Percentiles rank a stretch among this genome's conserved stretches.
phyloP scores from a whole-genome alignment of 2,329 filamentous ascomycete genomes.

The Pleurostoma richardsiae region DNA sequence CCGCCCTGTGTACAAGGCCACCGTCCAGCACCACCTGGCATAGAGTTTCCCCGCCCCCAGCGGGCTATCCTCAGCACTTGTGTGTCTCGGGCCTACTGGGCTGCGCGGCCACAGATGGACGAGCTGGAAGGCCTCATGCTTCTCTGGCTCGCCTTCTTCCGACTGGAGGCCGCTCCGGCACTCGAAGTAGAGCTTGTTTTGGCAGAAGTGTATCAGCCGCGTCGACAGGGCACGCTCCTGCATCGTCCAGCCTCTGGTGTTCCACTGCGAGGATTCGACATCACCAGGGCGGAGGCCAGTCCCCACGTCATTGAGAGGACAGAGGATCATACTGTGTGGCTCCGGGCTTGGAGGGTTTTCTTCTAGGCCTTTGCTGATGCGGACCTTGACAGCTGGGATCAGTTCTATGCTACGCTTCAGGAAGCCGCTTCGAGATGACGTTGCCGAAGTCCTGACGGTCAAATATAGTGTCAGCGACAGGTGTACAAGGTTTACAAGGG shows the following conservation, averaged over 20 bases:
- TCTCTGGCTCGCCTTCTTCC: background rate
- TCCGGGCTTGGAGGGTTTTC: no score
- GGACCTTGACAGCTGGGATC: background rate
- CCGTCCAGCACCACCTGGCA: background rate
- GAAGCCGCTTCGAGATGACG: background rate
- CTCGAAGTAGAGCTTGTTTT: background rate
- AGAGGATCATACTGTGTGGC: background rate
- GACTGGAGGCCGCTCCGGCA: background rate
- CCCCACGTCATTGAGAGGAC: background rate
- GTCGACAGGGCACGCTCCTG: slow-evolving; percentile 1
- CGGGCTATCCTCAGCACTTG: background rate
- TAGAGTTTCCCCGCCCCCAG: background rate
- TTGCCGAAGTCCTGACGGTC: background rate
- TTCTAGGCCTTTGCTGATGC: no score
- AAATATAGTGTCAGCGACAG: no score
- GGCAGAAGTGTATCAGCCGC: background rate
- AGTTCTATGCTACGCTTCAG: background rate
- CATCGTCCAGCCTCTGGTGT: slow-evolving; percentile 3
- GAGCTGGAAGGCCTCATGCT: background rate
- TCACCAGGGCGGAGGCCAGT: background rate
- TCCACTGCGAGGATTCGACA: background rate
- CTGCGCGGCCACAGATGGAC: background rate
- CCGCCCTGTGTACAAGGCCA: background rate
- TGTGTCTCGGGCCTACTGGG: background rate
- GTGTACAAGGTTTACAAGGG: no score